These are phyloP conservation scores for Crithidia mellificae DNA, from an alignment of 208 protist genomes.

Conservation along the genomic window DNA sequence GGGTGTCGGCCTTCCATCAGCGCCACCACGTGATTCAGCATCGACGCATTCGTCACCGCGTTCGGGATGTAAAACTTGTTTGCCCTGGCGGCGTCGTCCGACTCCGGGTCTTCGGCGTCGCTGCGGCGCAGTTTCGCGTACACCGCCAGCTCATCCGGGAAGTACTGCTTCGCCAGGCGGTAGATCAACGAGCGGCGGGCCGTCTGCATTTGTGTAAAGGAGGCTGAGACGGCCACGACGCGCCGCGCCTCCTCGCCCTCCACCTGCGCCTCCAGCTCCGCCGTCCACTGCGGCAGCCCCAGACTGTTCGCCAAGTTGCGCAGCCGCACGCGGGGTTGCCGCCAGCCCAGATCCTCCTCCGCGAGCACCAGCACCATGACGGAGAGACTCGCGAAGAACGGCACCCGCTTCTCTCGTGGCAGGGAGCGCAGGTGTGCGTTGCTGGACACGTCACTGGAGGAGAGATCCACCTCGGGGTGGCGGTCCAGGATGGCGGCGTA, in stretches of 20 bases:
- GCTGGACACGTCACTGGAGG: slow-evolving; percentile 58
- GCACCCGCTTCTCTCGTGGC: slow-evolving; percentile 85
- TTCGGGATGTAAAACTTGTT: slow-evolving; percentile 52
- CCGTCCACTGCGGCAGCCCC: slow-evolving; percentile 82
- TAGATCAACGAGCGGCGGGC: slow-evolving; percentile 76
- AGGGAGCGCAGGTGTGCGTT: slow-evolving; percentile 68
- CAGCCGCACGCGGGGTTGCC: slow-evolving; percentile 76
- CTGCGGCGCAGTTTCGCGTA: slow-evolving; percentile 57
- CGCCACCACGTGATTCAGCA: slow-evolving; percentile 64
- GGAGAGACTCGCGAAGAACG: slow-evolving; percentile 70
- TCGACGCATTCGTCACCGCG: slow-evolving; percentile 36
- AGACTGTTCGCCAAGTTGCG: slow-evolving; percentile 69
- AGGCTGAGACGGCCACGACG: slow-evolving; percentile 73
- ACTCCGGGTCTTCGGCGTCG: slow-evolving; percentile 65
- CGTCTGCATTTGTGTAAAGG: slow-evolving; percentile 58
- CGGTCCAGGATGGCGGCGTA: slow-evolving; percentile 63
- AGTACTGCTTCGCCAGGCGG: slow-evolving; percentile 75
- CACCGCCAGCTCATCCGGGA: slow-evolving; percentile 70
- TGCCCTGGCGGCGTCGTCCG: slow-evolving; percentile 7
- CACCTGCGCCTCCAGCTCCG: slow-evolving; percentile 85
- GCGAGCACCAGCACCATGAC: slow-evolving; percentile 70
- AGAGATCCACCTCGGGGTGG: slow-evolving; percentile 84
- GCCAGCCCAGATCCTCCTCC: slow-evolving; percentile 88
- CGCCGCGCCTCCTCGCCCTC: slow-evolving; percentile 65
- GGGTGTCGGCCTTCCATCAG: slow-evolving; percentile 61